These are phyloP conservation scores for Parafenestella ontariensis DNA, from an alignment of 2,329 filamentous ascomycete species.

Conservation along the genomic window DNA sequence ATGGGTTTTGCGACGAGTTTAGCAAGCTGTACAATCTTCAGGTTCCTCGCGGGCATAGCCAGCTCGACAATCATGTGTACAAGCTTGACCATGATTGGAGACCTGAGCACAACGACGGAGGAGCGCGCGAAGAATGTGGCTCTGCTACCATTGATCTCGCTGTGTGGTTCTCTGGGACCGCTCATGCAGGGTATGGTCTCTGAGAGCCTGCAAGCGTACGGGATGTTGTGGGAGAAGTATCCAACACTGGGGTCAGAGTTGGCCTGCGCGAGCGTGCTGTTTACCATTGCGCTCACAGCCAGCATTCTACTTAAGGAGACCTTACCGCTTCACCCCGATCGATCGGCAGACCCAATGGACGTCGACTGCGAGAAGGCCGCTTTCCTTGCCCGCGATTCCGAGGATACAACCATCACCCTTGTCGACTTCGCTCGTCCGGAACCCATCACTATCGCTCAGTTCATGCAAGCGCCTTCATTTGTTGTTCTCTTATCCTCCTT, in stretches of 20 bases:
- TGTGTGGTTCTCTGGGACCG: constrained; percentile 55
- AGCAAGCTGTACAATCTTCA: constrained; percentile 51
- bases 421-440: constrained; percentile 49
- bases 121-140: constrained; percentile 53
- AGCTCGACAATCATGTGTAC: constrained; percentile 55
- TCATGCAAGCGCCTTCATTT: constrained; percentile 56
- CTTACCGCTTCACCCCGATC: constrained; percentile 36
- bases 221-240: constrained; percentile 52
- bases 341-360: constrained; percentile 28
- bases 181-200: constrained; percentile 54
- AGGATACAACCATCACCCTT: constrained; percentile 45
- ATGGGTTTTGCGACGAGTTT: constrained; percentile 57
- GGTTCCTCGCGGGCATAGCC: constrained; percentile 54
- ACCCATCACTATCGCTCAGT: constrained; percentile 54
- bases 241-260: constrained; percentile 55
- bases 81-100: constrained; percentile 56
- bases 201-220: constrained; percentile 50
- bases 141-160: constrained; percentile 53
- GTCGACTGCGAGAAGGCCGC: constrained; percentile 55
- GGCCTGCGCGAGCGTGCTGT: constrained; percentile 52
- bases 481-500: constrained; percentile 57
- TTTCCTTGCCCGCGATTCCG: constrained; percentile 52
- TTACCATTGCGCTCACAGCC: constrained; percentile 51
- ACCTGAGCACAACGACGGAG: constrained; percentile 48
- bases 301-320: constrained; percentile 52